A percentile compares a stretch with the other conserved stretches of the same genome.
Conservation (phyloP, 2,329 filamentous ascomycete genomes). For the Trichoderma afroharzianum region DNA sequence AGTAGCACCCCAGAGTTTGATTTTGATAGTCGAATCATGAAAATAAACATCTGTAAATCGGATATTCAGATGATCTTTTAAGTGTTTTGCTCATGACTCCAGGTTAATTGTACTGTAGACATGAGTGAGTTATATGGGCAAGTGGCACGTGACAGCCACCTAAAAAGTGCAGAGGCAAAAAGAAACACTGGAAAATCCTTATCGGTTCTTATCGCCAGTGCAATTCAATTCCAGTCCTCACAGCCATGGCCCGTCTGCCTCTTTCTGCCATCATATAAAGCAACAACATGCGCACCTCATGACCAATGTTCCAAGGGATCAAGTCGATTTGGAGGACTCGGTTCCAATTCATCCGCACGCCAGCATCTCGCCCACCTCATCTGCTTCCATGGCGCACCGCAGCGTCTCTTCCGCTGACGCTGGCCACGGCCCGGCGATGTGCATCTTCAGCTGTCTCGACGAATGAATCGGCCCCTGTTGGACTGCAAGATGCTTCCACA, state of each 20-base stretch:
- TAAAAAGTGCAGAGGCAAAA: neutral
- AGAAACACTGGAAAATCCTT: neutral
- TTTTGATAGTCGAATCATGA: neutral
- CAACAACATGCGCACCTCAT: slow-evolving; percentile 37
- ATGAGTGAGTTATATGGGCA: neutral
- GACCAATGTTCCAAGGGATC: slow-evolving; percentile 46
- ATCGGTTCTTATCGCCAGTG: slow-evolving; percentile 8
- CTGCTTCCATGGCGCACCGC: slow-evolving; percentile 19
- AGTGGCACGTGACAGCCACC: slow-evolving; percentile 16
- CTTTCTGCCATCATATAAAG: neutral
- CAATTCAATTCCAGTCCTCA: neutral
- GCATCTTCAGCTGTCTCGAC: neutral
- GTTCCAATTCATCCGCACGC: slow-evolving; percentile 31
- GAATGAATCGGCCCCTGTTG: neutral
- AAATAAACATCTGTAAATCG: neutral
- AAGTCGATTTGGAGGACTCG: slow-evolving; percentile 41
- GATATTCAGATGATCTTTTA: neutral
- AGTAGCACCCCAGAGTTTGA: neutral
- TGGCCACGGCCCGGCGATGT: neutral
- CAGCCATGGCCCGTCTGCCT: neutral
- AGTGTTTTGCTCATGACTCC: neutral
- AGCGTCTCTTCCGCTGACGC: neutral
- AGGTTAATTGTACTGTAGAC: neutral
- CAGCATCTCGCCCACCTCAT: slow-evolving; percentile 23
- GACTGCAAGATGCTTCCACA: neutral